These are phyloP conservation scores for Acer negundo DNA, from an alignment of 345 rosid species.

Conservation along the genomic window DNA sequence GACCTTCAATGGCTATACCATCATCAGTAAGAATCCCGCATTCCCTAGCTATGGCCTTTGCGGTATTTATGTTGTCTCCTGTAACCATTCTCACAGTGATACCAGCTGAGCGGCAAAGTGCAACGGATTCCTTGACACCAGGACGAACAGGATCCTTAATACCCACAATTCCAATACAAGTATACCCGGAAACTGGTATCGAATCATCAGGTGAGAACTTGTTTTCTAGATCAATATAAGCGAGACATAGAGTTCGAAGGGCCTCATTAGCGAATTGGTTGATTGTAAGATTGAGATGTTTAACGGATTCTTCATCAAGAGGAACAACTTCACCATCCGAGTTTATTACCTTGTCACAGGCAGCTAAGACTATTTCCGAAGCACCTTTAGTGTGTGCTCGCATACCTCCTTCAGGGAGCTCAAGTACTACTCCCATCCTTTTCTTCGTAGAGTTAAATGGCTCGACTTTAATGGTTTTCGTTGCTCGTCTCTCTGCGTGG, in stretches of 20 bases:
- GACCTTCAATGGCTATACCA: conserved; percentile 87
- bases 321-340: conserved; percentile 72
- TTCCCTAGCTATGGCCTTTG: conserved; percentile 91
- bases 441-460: conserved; percentile 95
- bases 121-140: conserved; percentile 90
- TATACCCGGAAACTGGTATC: conserved; percentile 64
- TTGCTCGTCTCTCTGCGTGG: conserved; percentile 57
- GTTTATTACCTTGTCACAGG: conserved; percentile 73
- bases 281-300: conserved; percentile 62
- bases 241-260: conserved; percentile 86
- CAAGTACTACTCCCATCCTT: conserved; percentile 82
- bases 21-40: conserved; percentile 92
- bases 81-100: conserved; percentile 96
- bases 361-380: conserved; percentile 85
- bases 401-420: conserved; percentile 64
- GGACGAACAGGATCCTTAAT: conserved; percentile 96
- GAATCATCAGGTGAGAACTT: conserved; percentile 57
- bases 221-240: conserved; percentile 57
- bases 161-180: conserved; percentile 86
- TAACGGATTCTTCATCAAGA: conserved; percentile 60
- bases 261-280: conserved; percentile 86
- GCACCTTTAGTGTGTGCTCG: conserved; percentile 91
- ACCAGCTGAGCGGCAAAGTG: conserved; percentile 84
- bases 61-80: conserved; percentile 92
- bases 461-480: conserved; percentile 69